These are phyloP conservation scores for Daucus carota DNA, from an alignment of 129 eudicot genomes.

Conservation along the genomic window DNA sequence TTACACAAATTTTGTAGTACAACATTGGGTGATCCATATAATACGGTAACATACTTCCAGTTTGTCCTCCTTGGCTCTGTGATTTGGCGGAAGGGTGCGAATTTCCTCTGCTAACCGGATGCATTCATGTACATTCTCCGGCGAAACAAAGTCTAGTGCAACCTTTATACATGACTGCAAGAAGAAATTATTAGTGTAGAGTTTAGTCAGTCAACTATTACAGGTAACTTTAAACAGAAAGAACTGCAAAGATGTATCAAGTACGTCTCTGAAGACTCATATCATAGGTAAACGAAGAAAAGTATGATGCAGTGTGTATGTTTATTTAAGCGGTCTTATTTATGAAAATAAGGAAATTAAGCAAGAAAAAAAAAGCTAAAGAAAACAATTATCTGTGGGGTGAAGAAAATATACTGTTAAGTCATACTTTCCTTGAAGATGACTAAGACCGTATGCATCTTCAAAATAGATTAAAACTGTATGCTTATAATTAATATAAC, in stretches of 20 bases:
- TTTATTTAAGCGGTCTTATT: neutral
- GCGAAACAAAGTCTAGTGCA: conserved; percentile 26
- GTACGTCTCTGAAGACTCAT: neutral
- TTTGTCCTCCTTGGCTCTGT: conserved; percentile 29
- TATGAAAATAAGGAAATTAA: neutral
- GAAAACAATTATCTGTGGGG: too few relatives aligned
- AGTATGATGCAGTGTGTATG: neutral
- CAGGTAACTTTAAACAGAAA: neutral
- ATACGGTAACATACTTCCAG: neutral
- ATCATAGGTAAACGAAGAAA: neutral
- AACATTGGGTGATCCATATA: neutral
- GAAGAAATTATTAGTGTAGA: neutral
- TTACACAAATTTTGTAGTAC: neutral
- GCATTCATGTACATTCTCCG: conserved; percentile 27
- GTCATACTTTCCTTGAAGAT: too few relatives aligned
- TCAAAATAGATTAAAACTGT: too few relatives aligned
- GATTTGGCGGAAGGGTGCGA: conserved; percentile 19
- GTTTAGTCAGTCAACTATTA: too few relatives aligned
- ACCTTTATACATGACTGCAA: conserved; percentile 29
- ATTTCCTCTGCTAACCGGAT: conserved; percentile 19
- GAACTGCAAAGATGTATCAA: neutral
- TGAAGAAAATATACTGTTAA: too few relatives aligned
- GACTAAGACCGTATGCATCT: too few relatives aligned
- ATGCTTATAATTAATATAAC: neutral
- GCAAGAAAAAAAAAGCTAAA: neutral